These are phyloP conservation scores for Blastocrithidia nonstop DNA, from an alignment of 208 protist genomes.

Conservation along the genomic window DNA sequence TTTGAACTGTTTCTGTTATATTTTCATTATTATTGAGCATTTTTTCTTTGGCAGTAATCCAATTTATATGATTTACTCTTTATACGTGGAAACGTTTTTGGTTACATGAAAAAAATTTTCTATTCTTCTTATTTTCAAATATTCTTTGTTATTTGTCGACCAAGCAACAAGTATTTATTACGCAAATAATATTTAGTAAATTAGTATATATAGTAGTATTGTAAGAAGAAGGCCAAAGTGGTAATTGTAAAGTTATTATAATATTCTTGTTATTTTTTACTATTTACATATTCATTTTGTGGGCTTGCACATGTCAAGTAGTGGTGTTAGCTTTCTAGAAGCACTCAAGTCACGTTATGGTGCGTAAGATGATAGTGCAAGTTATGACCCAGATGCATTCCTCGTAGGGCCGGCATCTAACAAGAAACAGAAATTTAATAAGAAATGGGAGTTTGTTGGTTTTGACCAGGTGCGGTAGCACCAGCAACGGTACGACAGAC, in stretches of 20 bases:
- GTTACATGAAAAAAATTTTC: too few species aligned
- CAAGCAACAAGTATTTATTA: too few species aligned
- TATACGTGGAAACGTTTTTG: too few species aligned
- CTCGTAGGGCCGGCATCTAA: constrained; percentile 17
- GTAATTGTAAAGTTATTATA: too few species aligned
- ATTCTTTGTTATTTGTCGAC: too few species aligned
- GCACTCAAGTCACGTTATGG: constrained; percentile 64
- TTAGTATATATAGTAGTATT: constrained; percentile 4
- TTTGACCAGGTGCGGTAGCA: constrained; percentile 45
- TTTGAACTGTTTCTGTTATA: neutral
- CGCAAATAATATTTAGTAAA: constrained; percentile 4
- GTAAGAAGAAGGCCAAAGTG: neutral
- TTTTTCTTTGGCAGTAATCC: too few species aligned
- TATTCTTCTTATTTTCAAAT: too few species aligned
- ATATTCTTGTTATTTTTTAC: too few species aligned
- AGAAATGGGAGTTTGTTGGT: constrained; percentile 75
- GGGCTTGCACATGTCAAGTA: too few species aligned
- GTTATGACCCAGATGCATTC: constrained; percentile 21
- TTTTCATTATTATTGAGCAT: constrained; percentile 3
- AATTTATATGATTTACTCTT: too few species aligned
- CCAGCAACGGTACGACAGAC: constrained; percentile 37
- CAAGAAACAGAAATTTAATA: constrained; percentile 13
- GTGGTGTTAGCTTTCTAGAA: constrained; percentile 67
- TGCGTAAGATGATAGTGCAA: constrained; percentile 26
- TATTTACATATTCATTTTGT: too few species aligned